A percentile compares a stretch with the other conserved stretches of the same genome.
These are phyloP conservation scores for Tolypocladium paradoxum DNA, from an alignment of 2,329 filamentous ascomycete species.

Conservation along the genomic window DNA sequence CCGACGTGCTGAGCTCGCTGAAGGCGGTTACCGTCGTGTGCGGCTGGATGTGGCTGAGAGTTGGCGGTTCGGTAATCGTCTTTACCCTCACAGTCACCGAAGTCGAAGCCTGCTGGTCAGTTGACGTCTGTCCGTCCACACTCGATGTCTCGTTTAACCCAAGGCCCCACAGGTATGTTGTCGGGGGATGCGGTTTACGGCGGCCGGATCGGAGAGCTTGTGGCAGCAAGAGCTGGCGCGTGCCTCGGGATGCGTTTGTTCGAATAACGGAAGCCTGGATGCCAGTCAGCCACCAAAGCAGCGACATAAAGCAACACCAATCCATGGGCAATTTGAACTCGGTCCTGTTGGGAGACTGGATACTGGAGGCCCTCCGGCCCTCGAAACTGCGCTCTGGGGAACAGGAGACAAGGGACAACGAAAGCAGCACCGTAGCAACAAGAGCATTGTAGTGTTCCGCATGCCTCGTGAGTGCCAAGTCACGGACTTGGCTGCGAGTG, in stretches of 20 bases:
- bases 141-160: not conserved
- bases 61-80: not conserved
- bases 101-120: no score
- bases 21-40: not conserved
- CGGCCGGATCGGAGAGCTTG: not conserved
- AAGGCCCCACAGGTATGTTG: no score
- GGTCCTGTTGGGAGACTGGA: not conserved
- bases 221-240: not conserved
- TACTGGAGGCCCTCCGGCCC: not conserved
- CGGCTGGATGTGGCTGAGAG: not conserved
- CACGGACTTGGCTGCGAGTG: not conserved
- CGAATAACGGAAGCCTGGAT: not conserved
- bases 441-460: not conserved
- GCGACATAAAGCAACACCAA: not conserved
- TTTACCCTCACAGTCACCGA: not conserved
- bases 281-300: not conserved
- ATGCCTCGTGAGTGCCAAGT: not conserved
- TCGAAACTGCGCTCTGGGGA: not conserved
- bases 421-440: not conserved
- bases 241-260: not conserved
- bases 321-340: not conserved
- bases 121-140: not conserved
- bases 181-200: not conserved
- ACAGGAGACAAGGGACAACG: not conserved
- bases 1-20: not conserved